Base-by-base conservation (phyloP, 1,284 basidiomycete species). In the Schizophyllum commune region DNA sequence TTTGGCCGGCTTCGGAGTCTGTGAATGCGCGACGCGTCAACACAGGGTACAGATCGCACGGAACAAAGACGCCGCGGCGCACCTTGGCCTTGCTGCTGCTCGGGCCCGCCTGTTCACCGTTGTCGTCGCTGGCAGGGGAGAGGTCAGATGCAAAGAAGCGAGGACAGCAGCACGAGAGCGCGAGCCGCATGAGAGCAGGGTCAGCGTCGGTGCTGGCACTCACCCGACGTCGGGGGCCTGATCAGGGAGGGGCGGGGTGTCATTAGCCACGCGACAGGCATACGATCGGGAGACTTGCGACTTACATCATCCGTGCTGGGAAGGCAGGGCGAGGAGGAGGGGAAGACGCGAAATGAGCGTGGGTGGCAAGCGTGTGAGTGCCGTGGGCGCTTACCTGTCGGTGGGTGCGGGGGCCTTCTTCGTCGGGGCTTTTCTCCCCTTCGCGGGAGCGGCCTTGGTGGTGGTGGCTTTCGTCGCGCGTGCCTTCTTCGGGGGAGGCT, bases 1-100 rank as follows among this genome's bases (percentile, higher is more conserved):
- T 67, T 70, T 72, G 20, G 34, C 39, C 9, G 17, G 4, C 8
- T 47, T 11, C 39, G 39, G 13, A 9, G 39, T 9, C 39, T 47
- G 39, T 39, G 39, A 13, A 47, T 4, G 39, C 27, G 27, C 27
- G 39, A 11, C 13, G 39, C 13, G 39, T 47, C 13, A 47, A 17
- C 39, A 47, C 39, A 8, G 39, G 39, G 39, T 47, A 13, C 9
- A 17, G 39, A 17, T 17, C 13, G 39, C 39, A 17, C 17, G 39
- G 13, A 27, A 27, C 5, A 27, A 27, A 27, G 27, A 47, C 39
- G 8, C 39, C 17, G 39, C 9, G 39, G 39, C 39, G 17, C 17
- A 47, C 39, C 39, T 47, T 47, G 39, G 39, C 39, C 39, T 11
- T 13, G 13, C 17, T 47, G 39, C 39, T 47, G 8, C 39, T 47